Conservation (phyloP, 2,329 filamentous ascomycete species). For the Rhynchosporium secalis region DNA sequence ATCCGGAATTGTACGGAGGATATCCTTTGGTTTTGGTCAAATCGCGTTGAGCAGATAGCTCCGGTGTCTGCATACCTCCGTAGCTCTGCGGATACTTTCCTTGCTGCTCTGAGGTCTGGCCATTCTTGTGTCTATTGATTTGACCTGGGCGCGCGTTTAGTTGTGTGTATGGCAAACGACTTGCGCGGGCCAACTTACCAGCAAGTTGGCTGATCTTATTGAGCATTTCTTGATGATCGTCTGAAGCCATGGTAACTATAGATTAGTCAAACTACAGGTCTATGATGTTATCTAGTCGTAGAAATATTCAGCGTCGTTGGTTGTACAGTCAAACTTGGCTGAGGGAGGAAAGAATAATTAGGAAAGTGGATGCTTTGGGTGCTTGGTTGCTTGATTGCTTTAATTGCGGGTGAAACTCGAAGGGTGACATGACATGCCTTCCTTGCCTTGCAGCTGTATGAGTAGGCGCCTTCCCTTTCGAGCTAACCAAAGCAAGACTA, state of each 20-base stretch:
- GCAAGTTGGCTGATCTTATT: constrained; percentile 57
- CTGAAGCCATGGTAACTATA: constrained; percentile 47
- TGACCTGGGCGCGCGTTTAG: constrained; percentile 54
- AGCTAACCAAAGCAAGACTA: background rate
- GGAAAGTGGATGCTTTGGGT: background rate
- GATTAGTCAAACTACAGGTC: constrained; percentile 27
- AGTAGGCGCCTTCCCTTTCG: background rate
- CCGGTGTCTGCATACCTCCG: constrained; percentile 27
- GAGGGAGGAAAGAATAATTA: background rate
- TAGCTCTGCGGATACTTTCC: constrained; percentile 24
- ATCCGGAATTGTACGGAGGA: constrained; percentile 31
- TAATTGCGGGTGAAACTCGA: background rate
- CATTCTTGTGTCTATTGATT: constrained; percentile 77
- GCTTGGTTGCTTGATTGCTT: background rate
- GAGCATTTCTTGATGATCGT: constrained; percentile 55
- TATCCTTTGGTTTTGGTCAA: constrained; percentile 32
- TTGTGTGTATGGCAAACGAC: constrained; percentile 48
- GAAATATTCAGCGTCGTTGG: background rate
- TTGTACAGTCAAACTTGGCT: constrained; percentile 1
- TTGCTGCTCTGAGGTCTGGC: constrained; percentile 46
- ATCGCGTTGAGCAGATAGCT: background rate
- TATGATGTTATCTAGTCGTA: background rate
- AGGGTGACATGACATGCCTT: too few species aligned
- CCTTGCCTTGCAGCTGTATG: too few species aligned
- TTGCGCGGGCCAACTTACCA: constrained; percentile 48